Conservation (phyloP, 192 early-diverging fungal genomes). For the Entomortierella parvispora region DNA sequence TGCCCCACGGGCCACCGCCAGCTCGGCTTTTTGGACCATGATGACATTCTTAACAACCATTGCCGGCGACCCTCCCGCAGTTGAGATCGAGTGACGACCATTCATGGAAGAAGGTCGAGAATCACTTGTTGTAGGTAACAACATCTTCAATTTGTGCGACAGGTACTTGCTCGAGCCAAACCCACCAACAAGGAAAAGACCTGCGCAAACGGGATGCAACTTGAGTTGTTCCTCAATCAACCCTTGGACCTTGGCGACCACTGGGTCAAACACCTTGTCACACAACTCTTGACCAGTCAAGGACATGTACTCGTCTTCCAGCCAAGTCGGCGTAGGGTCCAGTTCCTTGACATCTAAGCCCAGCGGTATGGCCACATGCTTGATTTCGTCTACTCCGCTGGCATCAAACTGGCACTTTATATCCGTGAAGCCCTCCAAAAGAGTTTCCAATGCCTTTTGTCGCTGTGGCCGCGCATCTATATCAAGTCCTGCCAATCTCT, state of each 20-base stretch:
- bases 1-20: conserved; percentile 57
- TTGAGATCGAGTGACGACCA: background rate
- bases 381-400: conserved; percentile 13
- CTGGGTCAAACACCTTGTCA: conserved; percentile 54
- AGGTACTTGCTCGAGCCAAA: conserved; percentile 56
- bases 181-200: conserved; percentile 57
- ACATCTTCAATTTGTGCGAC: conserved; percentile 8
- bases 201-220: conserved; percentile 18
- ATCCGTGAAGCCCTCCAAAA: conserved; percentile 26
- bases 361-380: conserved; percentile 23
- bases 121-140: no score
- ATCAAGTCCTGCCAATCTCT: conserved; percentile 22
- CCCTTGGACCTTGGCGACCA: conserved; percentile 18
- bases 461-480: conserved; percentile 27
- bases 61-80: background rate
- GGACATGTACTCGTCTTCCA: conserved; percentile 46
- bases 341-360: conserved; percentile 27
- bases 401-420: conserved; percentile 34
- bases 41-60: conserved; percentile 11
- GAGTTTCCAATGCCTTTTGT: conserved; percentile 34
- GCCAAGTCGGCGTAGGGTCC: conserved; percentile 18
- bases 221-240: conserved; percentile 49
- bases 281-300: conserved; percentile 38
- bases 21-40: conserved; percentile 34
- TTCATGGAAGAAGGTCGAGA: background rate